Evolutionary conservation across 2,329 filamentous ascomycete genomes (phyloP), one percentile per base, ranked within the genome.

Genomic region (Mycosphaerella sp.): DNA sequence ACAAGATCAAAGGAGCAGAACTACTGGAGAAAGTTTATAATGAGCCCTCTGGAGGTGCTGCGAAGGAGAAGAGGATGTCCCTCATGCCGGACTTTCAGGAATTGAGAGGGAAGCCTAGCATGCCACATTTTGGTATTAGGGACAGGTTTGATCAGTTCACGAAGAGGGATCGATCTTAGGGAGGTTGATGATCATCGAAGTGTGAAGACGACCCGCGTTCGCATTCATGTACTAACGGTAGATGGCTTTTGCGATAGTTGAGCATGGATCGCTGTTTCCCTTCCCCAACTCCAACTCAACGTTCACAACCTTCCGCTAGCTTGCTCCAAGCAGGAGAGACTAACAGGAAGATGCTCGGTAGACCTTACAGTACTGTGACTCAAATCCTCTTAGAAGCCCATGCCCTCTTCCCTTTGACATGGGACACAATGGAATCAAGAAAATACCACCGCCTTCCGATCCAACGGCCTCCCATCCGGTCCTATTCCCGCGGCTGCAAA

Each of bases 391-490:
- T 7, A 29, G 26, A 6, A 29, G 26, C 26, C 5, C 6, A 6
- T 3, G 26, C 26, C 26, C 26, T 29, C 26, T 4, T 29, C 26
- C 5, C 26, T 7, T 29, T 51, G 5, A 26, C 48, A 43, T 26
- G 14, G 45, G 31, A 34, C 6, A 1, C 10, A 42, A 17, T 4
- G 10, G 36, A 17, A 34, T 79, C 68, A 87, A 56, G 85, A 88
- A 73, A 97, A 97, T 69, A 88, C 95, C 56, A 97, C 90, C 69
- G 95, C 95, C 76, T 96, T 96, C 58, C 91, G 90, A 75, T 97
- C 92, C 68, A 84, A 80, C 58, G 93, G 93, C 64, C 85, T 75
- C 4, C 93, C 93, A 72, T 98, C 93, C 4, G 87, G 80, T 1
- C 85, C 89, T 69, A 98, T 96, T 48, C 88, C 87, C 66, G 95